phyloP scores from a whole-genome alignment of 805 yeast genomes.

The Barnettozyma pratensis region DNA sequence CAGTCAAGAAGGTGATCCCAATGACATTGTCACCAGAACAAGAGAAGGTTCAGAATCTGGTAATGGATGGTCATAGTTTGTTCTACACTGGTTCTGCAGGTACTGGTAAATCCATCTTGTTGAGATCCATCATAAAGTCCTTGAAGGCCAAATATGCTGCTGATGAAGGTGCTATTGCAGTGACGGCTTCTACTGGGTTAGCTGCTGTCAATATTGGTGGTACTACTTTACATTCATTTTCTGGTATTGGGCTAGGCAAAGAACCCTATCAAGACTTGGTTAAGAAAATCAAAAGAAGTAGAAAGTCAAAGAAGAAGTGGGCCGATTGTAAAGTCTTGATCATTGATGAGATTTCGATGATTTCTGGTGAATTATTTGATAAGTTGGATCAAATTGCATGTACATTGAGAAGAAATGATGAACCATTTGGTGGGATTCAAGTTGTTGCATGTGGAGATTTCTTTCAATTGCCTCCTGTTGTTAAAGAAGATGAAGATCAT shows the following conservation, averaged over 20 bases:
- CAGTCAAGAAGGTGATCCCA: slow-evolving; percentile 20
- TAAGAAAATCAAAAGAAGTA: slow-evolving; percentile 48
- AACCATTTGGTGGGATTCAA: slow-evolving; percentile 81
- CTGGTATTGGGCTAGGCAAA: slow-evolving; percentile 72
- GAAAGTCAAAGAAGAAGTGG: slow-evolving; percentile 52
- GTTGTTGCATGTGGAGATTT: slow-evolving; percentile 76
- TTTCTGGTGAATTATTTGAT: slow-evolving; percentile 62
- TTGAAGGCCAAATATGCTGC: slow-evolving; percentile 40
- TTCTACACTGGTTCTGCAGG: slow-evolving; percentile 99
- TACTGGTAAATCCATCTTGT: slow-evolving; percentile 91
- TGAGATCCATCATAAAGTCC: slow-evolving; percentile 55
- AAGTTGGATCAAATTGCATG: slow-evolving; percentile 59
- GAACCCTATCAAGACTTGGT: slow-evolving; percentile 43
- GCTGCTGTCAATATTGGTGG: slow-evolving; percentile 85
- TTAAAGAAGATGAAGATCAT: slow-evolving; percentile 27
- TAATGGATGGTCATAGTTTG: slow-evolving; percentile 56
- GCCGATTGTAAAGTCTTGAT: slow-evolving; percentile 49
- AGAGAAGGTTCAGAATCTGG: slow-evolving; percentile 58
- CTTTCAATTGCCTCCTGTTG: slow-evolving; percentile 76
- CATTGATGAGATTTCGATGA: slow-evolving; percentile 79
- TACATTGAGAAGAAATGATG: slow-evolving; percentile 35
- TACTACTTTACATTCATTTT: slow-evolving; percentile 66
- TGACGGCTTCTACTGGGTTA: slow-evolving; percentile 80
- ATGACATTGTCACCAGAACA: slow-evolving; percentile 53
- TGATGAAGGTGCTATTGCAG: slow-evolving; percentile 51